Evolutionary conservation across 2,329 filamentous ascomycete genomes (phyloP).

Genomic region (Diaporthe velutina): DNA sequence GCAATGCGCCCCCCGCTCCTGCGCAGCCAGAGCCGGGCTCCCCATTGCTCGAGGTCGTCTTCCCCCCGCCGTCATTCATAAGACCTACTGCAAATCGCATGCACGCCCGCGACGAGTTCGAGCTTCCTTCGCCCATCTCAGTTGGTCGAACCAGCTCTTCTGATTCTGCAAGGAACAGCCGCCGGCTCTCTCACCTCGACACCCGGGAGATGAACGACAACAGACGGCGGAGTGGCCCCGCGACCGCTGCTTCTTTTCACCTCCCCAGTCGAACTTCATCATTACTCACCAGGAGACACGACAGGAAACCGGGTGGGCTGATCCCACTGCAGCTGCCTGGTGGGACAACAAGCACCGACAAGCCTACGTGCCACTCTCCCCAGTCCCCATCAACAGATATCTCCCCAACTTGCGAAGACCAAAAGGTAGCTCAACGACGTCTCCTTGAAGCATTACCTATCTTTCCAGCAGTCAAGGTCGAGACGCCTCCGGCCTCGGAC

Average conservation of each 20-base stretch:
- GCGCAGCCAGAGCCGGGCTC: slow-evolving; percentile 37
- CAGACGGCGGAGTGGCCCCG: slow-evolving; percentile 27
- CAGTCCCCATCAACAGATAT: slow-evolving; percentile 23
- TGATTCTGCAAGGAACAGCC: slow-evolving; percentile 29
- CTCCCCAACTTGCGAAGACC: slow-evolving; percentile 14
- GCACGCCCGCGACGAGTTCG: slow-evolving; percentile 65
- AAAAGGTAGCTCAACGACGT: slow-evolving; percentile 25
- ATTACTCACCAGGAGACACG: slow-evolving; percentile 40
- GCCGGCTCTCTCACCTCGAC: slow-evolving; percentile 25
- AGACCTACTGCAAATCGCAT: slow-evolving; percentile 64
- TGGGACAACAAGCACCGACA: slow-evolving; percentile 33
- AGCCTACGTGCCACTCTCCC: background rate
- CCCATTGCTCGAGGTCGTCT: slow-evolving; percentile 50
- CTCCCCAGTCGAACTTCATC: slow-evolving; percentile 42
- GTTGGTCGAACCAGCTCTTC: slow-evolving; percentile 32
- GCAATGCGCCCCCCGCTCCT: slow-evolving; percentile 30
- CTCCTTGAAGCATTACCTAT: slow-evolving; percentile 41
- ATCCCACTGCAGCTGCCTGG: slow-evolving; percentile 35
- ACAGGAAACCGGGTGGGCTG: slow-evolving; percentile 38
- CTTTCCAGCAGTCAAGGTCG: slow-evolving; percentile 36
- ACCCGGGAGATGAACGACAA: slow-evolving; percentile 33
- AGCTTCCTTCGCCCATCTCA: slow-evolving; percentile 29
- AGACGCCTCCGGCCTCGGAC: slow-evolving; percentile 41
- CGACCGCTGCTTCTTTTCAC: slow-evolving; percentile 35
- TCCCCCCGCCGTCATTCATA: slow-evolving; percentile 68